phyloP scores from a whole-genome alignment of 2,329 filamentous ascomycete genomes.

The Dendryphion nanum region DNA sequence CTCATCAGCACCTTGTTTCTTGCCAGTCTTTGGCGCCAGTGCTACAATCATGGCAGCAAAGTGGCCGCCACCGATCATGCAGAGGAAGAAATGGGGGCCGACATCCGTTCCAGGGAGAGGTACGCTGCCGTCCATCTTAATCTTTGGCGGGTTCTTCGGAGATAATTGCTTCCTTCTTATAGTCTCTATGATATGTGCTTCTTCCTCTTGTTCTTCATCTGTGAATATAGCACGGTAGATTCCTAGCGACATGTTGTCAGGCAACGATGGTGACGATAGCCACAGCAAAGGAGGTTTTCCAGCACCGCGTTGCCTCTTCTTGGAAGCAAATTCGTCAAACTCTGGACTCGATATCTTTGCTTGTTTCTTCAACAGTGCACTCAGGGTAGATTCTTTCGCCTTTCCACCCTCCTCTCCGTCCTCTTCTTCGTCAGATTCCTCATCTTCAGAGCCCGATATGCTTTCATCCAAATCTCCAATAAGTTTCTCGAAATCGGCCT shows the following conservation, averaged over 20 bases:
- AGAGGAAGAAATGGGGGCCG: slow-evolving; percentile 87
- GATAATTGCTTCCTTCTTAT: slow-evolving; percentile 75
- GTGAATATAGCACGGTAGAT: slow-evolving; percentile 83
- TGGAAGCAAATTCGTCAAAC: slow-evolving; percentile 48
- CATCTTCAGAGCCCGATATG: slow-evolving; percentile 78
- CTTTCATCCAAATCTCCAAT: slow-evolving; percentile 87
- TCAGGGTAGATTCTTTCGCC: slow-evolving; percentile 69
- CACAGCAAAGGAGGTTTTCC: slow-evolving; percentile 78
- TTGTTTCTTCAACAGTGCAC: slow-evolving; percentile 77
- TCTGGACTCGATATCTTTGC: slow-evolving; percentile 66
- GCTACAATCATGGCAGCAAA: slow-evolving; percentile 97
- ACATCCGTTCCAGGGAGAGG: slow-evolving; percentile 58
- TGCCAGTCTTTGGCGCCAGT: slow-evolving; percentile 74
- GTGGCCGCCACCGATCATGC: slow-evolving; percentile 97
- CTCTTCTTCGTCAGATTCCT: slow-evolving; percentile 72
- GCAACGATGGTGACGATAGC: slow-evolving; percentile 75
- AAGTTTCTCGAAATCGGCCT: slow-evolving; percentile 82
- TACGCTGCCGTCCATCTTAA: slow-evolving; percentile 58
- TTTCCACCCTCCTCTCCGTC: slow-evolving; percentile 51
- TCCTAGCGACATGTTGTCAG: slow-evolving; percentile 76
- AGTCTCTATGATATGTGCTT: slow-evolving; percentile 61
- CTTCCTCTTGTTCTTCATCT: slow-evolving; percentile 65
- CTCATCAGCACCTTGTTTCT: slow-evolving; percentile 71
- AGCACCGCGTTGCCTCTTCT: slow-evolving; percentile 52
- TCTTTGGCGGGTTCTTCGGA: slow-evolving; percentile 52